phyloP scores from a whole-genome alignment of 768 basidiomycete genomes.

The Lactarius indigo region DNA sequence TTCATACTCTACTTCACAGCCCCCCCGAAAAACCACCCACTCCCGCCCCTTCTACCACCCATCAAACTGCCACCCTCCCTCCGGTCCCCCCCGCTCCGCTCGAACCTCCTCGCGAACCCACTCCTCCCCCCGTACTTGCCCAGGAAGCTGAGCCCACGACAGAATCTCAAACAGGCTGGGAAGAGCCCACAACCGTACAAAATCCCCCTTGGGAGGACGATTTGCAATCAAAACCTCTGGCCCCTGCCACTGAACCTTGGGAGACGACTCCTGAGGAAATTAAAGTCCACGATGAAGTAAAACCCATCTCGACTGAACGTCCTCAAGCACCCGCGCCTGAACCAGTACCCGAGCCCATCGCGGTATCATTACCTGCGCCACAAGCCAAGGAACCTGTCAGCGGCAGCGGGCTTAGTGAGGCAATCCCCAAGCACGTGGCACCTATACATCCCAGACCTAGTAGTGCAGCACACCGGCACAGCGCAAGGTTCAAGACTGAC shows the following conservation, averaged over 20 bases:
- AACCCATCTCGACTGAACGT: conserved; percentile 10
- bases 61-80: conserved; percentile 28
- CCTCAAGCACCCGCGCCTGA: conserved; percentile 19
- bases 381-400: conserved; percentile 30
- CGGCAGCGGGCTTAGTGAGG: conserved; percentile 21
- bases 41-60: conserved; percentile 34
- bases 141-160: conserved; percentile 36
- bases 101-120: conserved; percentile 27
- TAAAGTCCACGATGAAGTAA: conserved; percentile 18
- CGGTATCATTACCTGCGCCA: conserved; percentile 27
- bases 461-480: conserved; percentile 50
- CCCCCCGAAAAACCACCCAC: conserved; percentile 62
- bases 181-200: conserved; percentile 70
- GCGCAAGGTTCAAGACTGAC: conserved; percentile 70
- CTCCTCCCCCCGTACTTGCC: conserved; percentile 20
- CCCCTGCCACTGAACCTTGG: conserved; percentile 37
- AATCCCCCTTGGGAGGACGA: conserved; percentile 73
- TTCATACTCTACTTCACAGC: conserved; percentile 34
- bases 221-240: conserved; percentile 39
- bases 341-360: conserved; percentile 35
- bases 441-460: conserved; percentile 50
- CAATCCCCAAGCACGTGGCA: conserved; percentile 35
- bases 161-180: conserved; percentile 44
- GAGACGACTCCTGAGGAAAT: conserved; percentile 17
- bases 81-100: conserved; percentile 27